Percentiles rank a stretch among this genome's conserved stretches.
phyloP scores from a whole-genome alignment of 345 rosid species.

The Brassica rapa region DNA sequence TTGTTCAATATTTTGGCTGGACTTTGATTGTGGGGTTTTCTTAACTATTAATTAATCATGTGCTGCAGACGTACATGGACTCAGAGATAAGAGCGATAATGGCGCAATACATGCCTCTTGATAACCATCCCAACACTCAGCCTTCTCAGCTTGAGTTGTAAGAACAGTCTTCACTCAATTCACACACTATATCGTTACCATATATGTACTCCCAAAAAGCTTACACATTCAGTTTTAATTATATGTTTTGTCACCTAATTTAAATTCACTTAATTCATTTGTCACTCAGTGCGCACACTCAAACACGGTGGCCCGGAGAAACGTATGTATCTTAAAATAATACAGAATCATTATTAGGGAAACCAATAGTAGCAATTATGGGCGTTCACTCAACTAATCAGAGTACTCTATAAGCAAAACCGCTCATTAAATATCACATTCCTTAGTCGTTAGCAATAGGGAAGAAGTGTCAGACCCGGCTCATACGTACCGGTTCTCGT shows the following conservation, averaged over 20 bases:
- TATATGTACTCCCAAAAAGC: constrained; percentile 2
- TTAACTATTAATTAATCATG: neutral
- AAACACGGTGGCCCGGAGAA: constrained; percentile 30
- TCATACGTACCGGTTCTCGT: constrained; percentile 84
- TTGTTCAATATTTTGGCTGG: neutral
- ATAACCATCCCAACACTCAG: constrained; percentile 58
- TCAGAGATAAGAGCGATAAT: constrained; percentile 94
- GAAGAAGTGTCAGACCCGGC: constrained; percentile 43
- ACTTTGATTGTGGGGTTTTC: neutral
- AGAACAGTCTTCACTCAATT: neutral
- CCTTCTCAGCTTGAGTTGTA: constrained; percentile 35
- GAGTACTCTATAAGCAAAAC: neutral
- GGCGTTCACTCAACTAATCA: neutral
- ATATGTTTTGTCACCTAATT: neutral
- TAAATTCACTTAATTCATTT: neutral
- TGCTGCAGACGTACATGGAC: constrained; percentile 94
- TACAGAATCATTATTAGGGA: neutral
- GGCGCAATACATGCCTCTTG: constrained; percentile 97
- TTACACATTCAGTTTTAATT: neutral
- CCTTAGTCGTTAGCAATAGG: neutral
- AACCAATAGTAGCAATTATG: neutral
- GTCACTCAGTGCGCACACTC: no score
- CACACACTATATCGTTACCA: constrained; percentile 19
- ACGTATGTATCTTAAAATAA: neutral
- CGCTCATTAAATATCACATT: neutral